Evolutionary conservation across 2,329 filamentous ascomycete species (phyloP), one percentile per base, ranked within the genome.

Genomic region (Aspergillus cejpii): DNA sequence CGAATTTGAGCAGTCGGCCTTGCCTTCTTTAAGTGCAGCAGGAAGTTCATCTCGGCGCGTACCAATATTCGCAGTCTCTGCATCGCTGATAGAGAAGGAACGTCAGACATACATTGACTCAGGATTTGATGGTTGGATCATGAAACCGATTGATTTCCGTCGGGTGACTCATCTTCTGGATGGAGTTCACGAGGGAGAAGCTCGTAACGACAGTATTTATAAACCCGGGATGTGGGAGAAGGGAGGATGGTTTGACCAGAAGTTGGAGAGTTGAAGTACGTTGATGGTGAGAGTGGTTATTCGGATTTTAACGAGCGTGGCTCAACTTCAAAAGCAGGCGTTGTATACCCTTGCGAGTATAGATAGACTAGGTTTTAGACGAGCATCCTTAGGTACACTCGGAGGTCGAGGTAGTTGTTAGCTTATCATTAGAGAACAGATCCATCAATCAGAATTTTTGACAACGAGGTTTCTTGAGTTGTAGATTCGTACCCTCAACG

Each of bases 111-210:
- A 94, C 53, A 77, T 88, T 33, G 74, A 85, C 37, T 81, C 81
- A 8, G 88, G 88, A 0, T 94, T 94, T 54, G 88, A 94, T 54
- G 88, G 85, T 17, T 94, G 87, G 87, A 88, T 94, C 15, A 69
- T 94, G 43, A 94, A 94, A 59, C 89, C 88, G 0, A 85, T 94
- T 28, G 82, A 90, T 48, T 94, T 94, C 60, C 78, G 80, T 55
- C 76, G 87, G 11, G 72, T 94, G 1, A 79, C 79, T 47, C 74
- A 76, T 23, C 71, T 94, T 3, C 73, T 94, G 44, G 33, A 71
- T 1, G 87, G 87, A 1, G 85, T 92, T 29, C 74, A 80, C 2
- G 76, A 86, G 37, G 69, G 76, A 0, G 67, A 76, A 0, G 68
- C 75, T 0, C 75, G 87, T 14, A 65, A 76, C 14, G 65, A 72